Evolutionary conservation across 1,284 basidiomycete species (phyloP).

Genomic region (Amylostereum chailletii): DNA sequence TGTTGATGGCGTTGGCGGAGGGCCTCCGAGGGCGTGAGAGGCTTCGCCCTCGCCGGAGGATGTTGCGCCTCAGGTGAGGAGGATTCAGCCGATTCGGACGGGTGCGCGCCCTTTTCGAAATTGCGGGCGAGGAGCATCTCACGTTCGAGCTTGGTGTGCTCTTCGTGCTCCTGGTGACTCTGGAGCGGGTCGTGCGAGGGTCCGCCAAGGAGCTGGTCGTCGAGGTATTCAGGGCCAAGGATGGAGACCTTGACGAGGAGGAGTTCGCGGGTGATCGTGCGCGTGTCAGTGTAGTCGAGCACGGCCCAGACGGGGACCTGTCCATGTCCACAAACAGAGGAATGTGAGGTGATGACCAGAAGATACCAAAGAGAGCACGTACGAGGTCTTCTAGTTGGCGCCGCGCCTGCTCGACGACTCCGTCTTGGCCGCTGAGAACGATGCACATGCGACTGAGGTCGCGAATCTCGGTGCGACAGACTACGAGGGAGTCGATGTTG

Average conservation of each 20-base stretch:
- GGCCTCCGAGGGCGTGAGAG: slow-evolving; percentile 18
- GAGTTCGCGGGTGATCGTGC: slow-evolving; percentile 31
- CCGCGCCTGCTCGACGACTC: slow-evolving; percentile 94
- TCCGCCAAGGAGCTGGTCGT: slow-evolving; percentile 76
- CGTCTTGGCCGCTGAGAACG: slow-evolving; percentile 93
- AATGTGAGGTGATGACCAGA: background rate
- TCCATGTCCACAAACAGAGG: background rate
- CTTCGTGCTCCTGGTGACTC: slow-evolving; percentile 21
- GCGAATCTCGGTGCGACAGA: slow-evolving; percentile 95
- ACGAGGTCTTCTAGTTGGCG: slow-evolving; percentile 92
- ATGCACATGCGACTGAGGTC: slow-evolving; percentile 99
- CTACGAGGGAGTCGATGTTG: slow-evolving; percentile 98
- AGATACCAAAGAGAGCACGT: slow-evolving; percentile 21
- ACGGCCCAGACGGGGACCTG: slow-evolving; percentile 98
- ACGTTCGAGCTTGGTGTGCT: slow-evolving; percentile 48
- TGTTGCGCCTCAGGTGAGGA: slow-evolving; percentile 21
- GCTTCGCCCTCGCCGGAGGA: slow-evolving; percentile 9
- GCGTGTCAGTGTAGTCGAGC: slow-evolving; percentile 90
- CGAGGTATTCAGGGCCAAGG: slow-evolving; percentile 95
- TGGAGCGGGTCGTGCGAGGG: slow-evolving; percentile 68
- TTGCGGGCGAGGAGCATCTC: slow-evolving; percentile 66
- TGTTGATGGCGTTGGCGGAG: slow-evolving; percentile 76
- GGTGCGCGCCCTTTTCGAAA: slow-evolving; percentile 56
- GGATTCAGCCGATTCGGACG: slow-evolving; percentile 8
- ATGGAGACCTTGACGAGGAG: slow-evolving; percentile 63